These are phyloP conservation scores for Solanum piurae DNA, from an alignment of 257 asterid genomes.

Conservation along the genomic window DNA sequence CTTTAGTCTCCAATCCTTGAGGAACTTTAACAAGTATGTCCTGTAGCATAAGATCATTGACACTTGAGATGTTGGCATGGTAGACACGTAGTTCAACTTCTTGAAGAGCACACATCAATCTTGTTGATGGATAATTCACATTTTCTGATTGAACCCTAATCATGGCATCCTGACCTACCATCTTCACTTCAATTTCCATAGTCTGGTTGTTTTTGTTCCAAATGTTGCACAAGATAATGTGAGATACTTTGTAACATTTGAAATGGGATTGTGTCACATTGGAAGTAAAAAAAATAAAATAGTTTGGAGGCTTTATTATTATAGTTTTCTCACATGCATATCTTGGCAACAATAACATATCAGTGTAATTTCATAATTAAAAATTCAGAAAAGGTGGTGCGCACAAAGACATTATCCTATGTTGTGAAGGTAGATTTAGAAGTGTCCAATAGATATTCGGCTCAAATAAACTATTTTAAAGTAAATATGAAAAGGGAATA, in stretches of 20 bases:
- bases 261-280: not conserved
- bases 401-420: too few species aligned
- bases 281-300: too few species aligned
- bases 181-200: slow-evolving; percentile 47
- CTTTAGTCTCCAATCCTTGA: slow-evolving; percentile 21
- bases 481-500: too few species aligned
- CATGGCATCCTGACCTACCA: slow-evolving; percentile 64
- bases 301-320: too few species aligned
- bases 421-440: not conserved
- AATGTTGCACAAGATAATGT: not conserved
- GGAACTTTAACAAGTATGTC: slow-evolving; percentile 53
- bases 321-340: too few species aligned
- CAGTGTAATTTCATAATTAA: not conserved
- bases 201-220: not conserved
- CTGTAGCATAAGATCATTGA: slow-evolving; percentile 57
- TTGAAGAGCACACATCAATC: slow-evolving; percentile 48
- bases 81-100: slow-evolving; percentile 52
- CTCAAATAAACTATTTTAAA: too few species aligned
- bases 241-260: not conserved
- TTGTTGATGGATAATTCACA: slow-evolving; percentile 33
- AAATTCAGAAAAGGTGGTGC: not conserved
- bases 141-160: slow-evolving; percentile 60
- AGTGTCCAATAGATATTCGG: not conserved
- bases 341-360: too few species aligned
- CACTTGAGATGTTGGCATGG: slow-evolving; percentile 70